These are phyloP conservation scores for Suhomyces sp. DNA, from an alignment of 805 yeast genomes.

Conservation along the genomic window DNA sequence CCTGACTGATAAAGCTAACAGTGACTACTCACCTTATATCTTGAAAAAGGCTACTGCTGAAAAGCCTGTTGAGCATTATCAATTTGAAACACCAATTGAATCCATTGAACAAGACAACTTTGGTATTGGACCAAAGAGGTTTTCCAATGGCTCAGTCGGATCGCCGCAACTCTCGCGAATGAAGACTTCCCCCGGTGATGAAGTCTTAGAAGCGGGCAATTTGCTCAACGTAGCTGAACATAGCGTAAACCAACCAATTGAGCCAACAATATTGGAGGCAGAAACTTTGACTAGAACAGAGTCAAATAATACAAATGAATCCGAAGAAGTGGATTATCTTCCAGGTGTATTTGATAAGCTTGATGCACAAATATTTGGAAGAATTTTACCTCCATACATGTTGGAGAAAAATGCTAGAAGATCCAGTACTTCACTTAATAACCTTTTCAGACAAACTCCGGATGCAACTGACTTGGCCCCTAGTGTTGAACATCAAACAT, in stretches of 20 bases:
- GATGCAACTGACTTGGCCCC: not conserved
- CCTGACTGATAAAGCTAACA: not conserved
- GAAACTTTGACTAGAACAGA: not conserved
- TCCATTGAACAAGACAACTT: too few relatives aligned
- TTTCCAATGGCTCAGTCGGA: too few relatives aligned
- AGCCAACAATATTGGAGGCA: too few relatives aligned
- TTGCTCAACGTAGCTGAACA: too few relatives aligned
- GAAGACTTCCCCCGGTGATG: too few relatives aligned
- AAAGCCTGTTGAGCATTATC: not conserved
- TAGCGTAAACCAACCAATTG: too few relatives aligned
- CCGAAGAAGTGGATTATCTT: constrained; percentile 44
- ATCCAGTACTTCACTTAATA: not conserved
- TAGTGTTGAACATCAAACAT: not conserved
- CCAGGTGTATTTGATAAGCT: constrained; percentile 85
- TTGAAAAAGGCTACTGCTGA: too few relatives aligned
- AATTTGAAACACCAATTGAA: too few relatives aligned
- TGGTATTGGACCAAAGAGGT: too few relatives aligned
- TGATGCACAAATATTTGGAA: constrained; percentile 82
- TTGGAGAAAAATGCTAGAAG: constrained; percentile 30
- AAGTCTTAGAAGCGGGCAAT: too few relatives aligned
- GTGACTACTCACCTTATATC: not conserved
- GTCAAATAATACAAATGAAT: not conserved
- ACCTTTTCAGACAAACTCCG: not conserved
- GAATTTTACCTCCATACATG: constrained; percentile 84
- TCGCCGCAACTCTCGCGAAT: too few relatives aligned